phyloP scores from a whole-genome alignment of 495 filamentous ascomycete genomes.

The Daldinia loculata region DNA sequence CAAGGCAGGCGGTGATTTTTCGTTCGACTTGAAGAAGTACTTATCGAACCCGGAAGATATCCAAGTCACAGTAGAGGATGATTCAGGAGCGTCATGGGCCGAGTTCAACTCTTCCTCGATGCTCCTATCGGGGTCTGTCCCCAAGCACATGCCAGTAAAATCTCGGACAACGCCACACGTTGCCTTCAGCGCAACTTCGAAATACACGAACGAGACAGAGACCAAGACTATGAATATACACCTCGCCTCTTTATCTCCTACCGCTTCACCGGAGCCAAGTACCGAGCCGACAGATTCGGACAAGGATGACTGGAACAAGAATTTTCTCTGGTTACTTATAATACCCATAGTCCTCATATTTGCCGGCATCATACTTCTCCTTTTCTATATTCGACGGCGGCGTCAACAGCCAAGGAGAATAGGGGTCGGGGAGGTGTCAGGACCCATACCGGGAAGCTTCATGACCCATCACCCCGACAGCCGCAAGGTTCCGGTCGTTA shows the following conservation, averaged over 20 bases:
- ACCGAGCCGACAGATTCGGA: slow-evolving; percentile 17
- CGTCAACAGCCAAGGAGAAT: slow-evolving; percentile 32
- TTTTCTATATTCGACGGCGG: slow-evolving; percentile 40
- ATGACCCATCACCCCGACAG: slow-evolving; percentile 36
- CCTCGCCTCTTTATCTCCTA: slow-evolving; percentile 47
- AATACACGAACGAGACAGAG: slow-evolving; percentile 52
- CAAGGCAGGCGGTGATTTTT: slow-evolving; percentile 70
- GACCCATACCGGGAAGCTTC: slow-evolving; percentile 52
- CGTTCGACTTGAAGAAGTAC: slow-evolving; percentile 67
- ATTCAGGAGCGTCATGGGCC: slow-evolving; percentile 69
- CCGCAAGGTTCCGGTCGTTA: slow-evolving; percentile 26
- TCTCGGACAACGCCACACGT: slow-evolving; percentile 52
- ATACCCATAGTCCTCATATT: slow-evolving; percentile 41
- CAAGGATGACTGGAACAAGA: slow-evolving; percentile 18
- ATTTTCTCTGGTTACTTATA: slow-evolving; percentile 42
- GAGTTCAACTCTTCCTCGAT: slow-evolving; percentile 65
- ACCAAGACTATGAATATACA: slow-evolving; percentile 61
- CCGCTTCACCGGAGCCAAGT: slow-evolving; percentile 18
- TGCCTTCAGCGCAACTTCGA: slow-evolving; percentile 60
- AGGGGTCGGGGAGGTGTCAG: slow-evolving; percentile 51
- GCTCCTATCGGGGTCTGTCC: slow-evolving; percentile 70
- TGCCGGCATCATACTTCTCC: slow-evolving; percentile 25
- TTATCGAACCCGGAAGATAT: slow-evolving; percentile 62
- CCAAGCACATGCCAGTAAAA: slow-evolving; percentile 45
- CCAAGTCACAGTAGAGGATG: slow-evolving; percentile 63